phyloP scores from a whole-genome alignment of 306 rosid genomes.

The Hylodesmum podocarpum region DNA sequence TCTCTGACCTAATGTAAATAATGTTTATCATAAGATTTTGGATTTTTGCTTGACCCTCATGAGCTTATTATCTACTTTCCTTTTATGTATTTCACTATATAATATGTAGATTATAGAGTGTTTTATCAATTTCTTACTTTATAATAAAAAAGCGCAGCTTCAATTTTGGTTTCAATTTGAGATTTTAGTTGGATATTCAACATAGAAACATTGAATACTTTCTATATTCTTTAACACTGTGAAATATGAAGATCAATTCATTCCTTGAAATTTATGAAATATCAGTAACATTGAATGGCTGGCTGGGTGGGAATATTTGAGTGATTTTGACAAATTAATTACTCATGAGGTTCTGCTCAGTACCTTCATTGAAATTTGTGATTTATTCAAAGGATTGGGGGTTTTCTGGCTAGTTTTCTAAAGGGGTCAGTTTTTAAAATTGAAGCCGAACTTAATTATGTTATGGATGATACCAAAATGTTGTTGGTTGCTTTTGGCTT shows the following conservation, averaged over 20 bases:
- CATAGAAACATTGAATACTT: not conserved
- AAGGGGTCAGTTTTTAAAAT: not conserved
- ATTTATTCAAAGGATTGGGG: slow-evolving; percentile 15
- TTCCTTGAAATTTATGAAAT: too few relatives aligned
- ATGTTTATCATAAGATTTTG: not conserved
- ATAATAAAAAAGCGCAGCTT: not conserved
- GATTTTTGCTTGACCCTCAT: not conserved
- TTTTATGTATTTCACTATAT: not conserved
- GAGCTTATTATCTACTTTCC: not conserved
- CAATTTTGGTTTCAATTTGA: not conserved
- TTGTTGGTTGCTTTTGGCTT: slow-evolving; percentile 18
- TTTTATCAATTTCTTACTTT: too few relatives aligned
- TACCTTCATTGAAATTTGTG: slow-evolving; percentile 16
- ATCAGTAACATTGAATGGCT: too few relatives aligned
- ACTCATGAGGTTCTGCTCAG: not conserved
- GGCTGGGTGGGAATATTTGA: slow-evolving; percentile 4
- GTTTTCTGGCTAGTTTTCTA: not conserved
- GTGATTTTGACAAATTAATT: slow-evolving; percentile 6
- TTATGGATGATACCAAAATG: not conserved
- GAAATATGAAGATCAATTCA: not conserved
- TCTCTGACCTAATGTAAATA: not conserved
- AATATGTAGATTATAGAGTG: too few relatives aligned
- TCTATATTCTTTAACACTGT: not conserved
- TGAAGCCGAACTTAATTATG: slow-evolving; percentile 17
- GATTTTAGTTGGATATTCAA: slow-evolving; percentile 6